Evolutionary conservation across 1,139 yeast species (phyloP), one percentile per base, ranked within the genome.

Genomic region (Ogataea hybrid): DNA sequence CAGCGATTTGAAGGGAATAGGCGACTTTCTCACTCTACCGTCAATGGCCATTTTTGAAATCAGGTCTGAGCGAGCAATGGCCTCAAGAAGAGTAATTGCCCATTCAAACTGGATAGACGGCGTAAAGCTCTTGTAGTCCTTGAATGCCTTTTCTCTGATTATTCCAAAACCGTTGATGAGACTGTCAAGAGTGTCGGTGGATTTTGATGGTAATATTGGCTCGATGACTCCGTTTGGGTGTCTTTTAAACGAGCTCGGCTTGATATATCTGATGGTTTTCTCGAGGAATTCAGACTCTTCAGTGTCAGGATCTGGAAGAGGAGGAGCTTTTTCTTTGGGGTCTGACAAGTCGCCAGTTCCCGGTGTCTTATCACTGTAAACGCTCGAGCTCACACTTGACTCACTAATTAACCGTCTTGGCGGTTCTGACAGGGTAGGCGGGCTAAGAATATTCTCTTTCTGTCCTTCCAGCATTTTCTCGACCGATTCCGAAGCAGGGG

Each of bases 21-120:
- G 54, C 18, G 52, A 55, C 37, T 68, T 58, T 22, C 65, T 61
- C 16, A 69, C 41, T 41, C 58, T 60, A 11, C 77, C 79, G 51
- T 70, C 71, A 33, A 74, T 69, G 32, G 71, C 73, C 57, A 71
- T 71, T 25, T 61, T 59, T 3, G 66, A 56, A 6, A 73, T 51
- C 37, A 74, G 67, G 2, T 64, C 60, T 0, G 63, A 57, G 25
- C 68, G 63, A 25, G 68, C 63, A 10, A 77, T 63, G 9, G 71
- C 69, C 38, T 70, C 74, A n/a, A 77, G 56, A 18, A 78, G 53
- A 2, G 67, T 59, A 46, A 71, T 70, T 10, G 79, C 76, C 77
- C 79, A 77, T 25, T 62, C 61, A 43, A 76, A 57, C 53, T 77
- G 82, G n/a, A 73, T 51, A 4, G 51, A 57, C 0, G 76, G 69